Conservation (phyloP, 495 filamentous ascomycete species). For the Aspergillus kassunensis region DNA sequence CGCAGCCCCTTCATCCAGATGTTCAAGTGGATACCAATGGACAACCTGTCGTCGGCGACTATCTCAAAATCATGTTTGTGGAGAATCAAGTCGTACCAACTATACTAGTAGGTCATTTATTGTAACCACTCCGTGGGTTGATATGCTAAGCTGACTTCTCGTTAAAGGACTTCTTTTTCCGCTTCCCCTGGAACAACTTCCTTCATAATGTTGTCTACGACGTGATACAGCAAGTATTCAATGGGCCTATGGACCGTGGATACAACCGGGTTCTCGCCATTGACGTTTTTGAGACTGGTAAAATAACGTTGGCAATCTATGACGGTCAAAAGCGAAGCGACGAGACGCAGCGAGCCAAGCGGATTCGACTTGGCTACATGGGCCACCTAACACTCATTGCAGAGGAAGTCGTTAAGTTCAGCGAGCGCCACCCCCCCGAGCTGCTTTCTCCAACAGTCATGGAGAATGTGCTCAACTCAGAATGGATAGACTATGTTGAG, state of each 20-base stretch:
- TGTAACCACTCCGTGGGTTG: background rate
- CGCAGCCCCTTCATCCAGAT: constrained; percentile 32
- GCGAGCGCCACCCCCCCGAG: constrained; percentile 87
- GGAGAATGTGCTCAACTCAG: constrained; percentile 78
- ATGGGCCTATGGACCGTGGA: constrained; percentile 93
- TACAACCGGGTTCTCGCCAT: constrained; percentile 91
- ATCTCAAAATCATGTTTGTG: constrained; percentile 95
- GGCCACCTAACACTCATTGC: constrained; percentile 96
- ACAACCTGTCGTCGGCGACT: constrained; percentile 93
- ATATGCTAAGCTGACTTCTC: constrained; percentile 4
- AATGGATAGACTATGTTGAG: constrained; percentile 96
- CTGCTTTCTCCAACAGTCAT: constrained; percentile 77
- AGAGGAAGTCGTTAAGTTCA: constrained; percentile 98
- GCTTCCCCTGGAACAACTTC: constrained; percentile 99
- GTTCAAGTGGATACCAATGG: constrained; percentile 61
- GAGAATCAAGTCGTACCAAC: constrained; percentile 92
- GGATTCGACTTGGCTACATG: constrained; percentile 97
- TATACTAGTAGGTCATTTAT: constrained; percentile 66
- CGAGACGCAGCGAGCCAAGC: constrained; percentile 70
- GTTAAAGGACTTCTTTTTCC: constrained; percentile 87
- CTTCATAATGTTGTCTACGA: constrained; percentile 99
- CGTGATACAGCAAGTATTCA: constrained; percentile 98
- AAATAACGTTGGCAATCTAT: constrained; percentile 86
- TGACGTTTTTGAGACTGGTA: constrained; percentile 84
- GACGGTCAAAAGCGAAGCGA: constrained; percentile 86